Evolutionary conservation across 257 asterid species (phyloP).

Genomic region (Lavandula angustifolia): DNA sequence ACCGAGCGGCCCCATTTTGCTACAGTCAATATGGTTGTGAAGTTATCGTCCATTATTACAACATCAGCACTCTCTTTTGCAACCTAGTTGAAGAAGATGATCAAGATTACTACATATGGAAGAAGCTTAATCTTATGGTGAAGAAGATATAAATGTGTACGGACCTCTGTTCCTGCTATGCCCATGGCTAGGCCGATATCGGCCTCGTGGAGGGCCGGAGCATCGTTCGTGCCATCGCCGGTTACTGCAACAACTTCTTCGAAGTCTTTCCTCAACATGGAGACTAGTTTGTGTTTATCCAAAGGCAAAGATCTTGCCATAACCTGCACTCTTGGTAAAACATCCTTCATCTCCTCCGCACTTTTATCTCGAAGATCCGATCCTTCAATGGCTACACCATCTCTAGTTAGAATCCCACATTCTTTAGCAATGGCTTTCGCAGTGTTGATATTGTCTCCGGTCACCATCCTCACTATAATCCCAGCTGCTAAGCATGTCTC

Average conservation of each 20-base stretch:
- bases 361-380: conserved; percentile 60
- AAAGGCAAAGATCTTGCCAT: conserved; percentile 73
- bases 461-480: conserved; percentile 73
- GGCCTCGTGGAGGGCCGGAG: conserved; percentile 64
- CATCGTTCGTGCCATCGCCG: conserved; percentile 62
- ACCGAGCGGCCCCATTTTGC: conserved; percentile 90
- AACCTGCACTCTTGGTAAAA: conserved; percentile 76
- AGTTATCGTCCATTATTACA: conserved; percentile 77
- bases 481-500: conserved; percentile 75
- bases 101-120: too few relatives aligned
- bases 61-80: conserved; percentile 86
- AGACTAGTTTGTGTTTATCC: conserved; percentile 76
- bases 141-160: background rate
- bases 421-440: conserved; percentile 87
- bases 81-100: conserved; percentile 40
- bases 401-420: conserved; percentile 73
- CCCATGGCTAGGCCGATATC: conserved; percentile 68
- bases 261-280: conserved; percentile 57
- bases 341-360: conserved; percentile 54
- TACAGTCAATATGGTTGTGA: conserved; percentile 63
- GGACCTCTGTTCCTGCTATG: conserved; percentile 61
- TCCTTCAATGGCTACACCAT: conserved; percentile 78
- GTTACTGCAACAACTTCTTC: conserved; percentile 73
- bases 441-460: conserved; percentile 82
- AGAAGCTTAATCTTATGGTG: too few relatives aligned